phyloP scores from a whole-genome alignment of 768 basidiomycete species.

The Mycena albidolilacea region DNA sequence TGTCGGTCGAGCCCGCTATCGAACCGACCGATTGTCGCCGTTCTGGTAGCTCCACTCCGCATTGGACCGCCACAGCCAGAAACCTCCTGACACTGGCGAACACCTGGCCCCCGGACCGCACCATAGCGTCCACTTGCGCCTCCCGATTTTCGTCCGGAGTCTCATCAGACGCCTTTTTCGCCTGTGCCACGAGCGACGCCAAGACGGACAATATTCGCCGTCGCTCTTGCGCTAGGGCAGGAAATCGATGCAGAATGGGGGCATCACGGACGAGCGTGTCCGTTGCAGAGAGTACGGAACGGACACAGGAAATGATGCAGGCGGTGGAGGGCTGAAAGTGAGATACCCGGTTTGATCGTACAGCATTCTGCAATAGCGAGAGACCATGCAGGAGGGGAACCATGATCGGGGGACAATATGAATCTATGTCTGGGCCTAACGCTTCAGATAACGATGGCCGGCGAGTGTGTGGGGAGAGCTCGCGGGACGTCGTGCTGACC shows the following conservation, averaged over 20 bases:
- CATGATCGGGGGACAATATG: conserved; percentile 86
- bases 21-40: conserved; percentile 54
- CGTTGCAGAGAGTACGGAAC: conserved; percentile 85
- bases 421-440: conserved; percentile 66
- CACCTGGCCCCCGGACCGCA: conserved; percentile 84
- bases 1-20: conserved; percentile 47
- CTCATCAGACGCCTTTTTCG: conserved; percentile 75
- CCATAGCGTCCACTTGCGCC: conserved; percentile 81
- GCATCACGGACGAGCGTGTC: conserved; percentile 91
- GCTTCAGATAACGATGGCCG: conserved; percentile 61
- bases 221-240: conserved; percentile 81
- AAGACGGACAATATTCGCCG: conserved; percentile 87
- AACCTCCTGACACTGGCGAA: conserved; percentile 87
- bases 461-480: conserved; percentile 55
- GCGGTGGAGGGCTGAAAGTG: conserved; percentile 97
- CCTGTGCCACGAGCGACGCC: conserved; percentile 85
- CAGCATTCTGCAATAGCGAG: conserved; percentile 88
- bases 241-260: conserved; percentile 74
- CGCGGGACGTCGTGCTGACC: conserved; percentile 60
- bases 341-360: conserved; percentile 77
- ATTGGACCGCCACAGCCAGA: conserved; percentile 81
- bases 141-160: conserved; percentile 61
- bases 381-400: conserved; percentile 88
- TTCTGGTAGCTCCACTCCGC: conserved; percentile 78
- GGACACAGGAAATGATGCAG: conserved; percentile 94